Base-by-base conservation (phyloP, 2,329 filamentous ascomycete genomes). In the Furcasterigmium sp. region DNA sequence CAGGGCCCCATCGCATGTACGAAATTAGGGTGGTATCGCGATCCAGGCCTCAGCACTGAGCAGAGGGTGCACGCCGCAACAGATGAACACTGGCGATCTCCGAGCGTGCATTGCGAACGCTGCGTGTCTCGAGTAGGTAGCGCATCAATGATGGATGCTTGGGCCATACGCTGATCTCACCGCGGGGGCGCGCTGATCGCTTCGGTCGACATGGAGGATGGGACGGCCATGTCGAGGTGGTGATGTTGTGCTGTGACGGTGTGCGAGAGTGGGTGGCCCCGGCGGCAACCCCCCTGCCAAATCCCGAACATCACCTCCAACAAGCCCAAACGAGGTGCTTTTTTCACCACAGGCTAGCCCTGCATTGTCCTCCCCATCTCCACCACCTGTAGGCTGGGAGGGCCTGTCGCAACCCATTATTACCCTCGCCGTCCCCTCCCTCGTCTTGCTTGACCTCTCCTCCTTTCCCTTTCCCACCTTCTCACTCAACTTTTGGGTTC, bases 211-310 rank as follows among this genome's bases (percentile, higher is more conserved):
- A n/a, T n/a, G n/a, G n/a, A n/a, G n/a, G n/a, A n/a, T n/a, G n/a
- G n/a, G n/a, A n/a, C n/a, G n/a, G n/a, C n/a, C n/a, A n/a, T n/a
- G n/a, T n/a, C n/a, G n/a, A n/a, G n/a, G n/a, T n/a, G n/a, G n/a
- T n/a, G n/a, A n/a, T n/a, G n/a, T n/a, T n/a, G n/a, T n/a, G 23
- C 23, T 7, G 7, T 26, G 39, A 41, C 39, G 18, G 6, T 41
- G 58, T 67, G 67, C 63, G 64, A 68, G 65, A 66, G 58, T 61
- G 52, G 54, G 48, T 55, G 49, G 55, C 57, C 60, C 63, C 58
- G 58, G 58, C 51, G 57, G 57, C 61, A 58, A 10, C 32, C 17
- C 17, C 57, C 56, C 54, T 57, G 49, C 53, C 53, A 51, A 51
- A 48, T 53, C 56, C 57, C 53, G 58, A 56, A 53, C 55, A 60